Percentiles rank a stretch among this genome's conserved stretches.
Conservation (phyloP, 768 basidiomycete species). For the Suillus luteus region DNA sequence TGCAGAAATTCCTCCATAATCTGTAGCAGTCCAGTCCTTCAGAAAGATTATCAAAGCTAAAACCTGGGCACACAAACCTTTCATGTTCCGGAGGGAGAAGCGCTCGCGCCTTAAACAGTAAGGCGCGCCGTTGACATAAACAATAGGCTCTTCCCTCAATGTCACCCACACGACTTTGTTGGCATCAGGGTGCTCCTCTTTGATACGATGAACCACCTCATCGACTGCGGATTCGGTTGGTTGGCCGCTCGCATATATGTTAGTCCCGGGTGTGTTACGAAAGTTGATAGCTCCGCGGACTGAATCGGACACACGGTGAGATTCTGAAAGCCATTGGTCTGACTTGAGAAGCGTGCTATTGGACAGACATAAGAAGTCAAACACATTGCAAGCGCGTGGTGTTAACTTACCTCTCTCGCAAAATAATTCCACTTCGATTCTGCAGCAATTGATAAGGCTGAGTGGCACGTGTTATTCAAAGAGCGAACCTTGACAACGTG, state of each 20-base stretch:
- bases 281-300: conserved; percentile 96
- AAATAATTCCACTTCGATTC: conserved; percentile 92
- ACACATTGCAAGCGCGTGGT: conserved; percentile 9
- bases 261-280: conserved; percentile 76
- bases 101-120: conserved; percentile 87
- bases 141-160: conserved; percentile 88
- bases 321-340: conserved; percentile 85
- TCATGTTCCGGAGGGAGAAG: conserved; percentile 92
- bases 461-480: neutral
- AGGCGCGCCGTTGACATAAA: conserved; percentile 90
- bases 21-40: conserved; percentile 38
- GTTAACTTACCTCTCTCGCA: conserved; percentile 74
- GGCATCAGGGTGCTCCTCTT: conserved; percentile 57
- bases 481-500: conserved; percentile 81
- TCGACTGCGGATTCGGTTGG: conserved; percentile 86
- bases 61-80: conserved; percentile 49
- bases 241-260: conserved; percentile 92
- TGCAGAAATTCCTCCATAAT: conserved; percentile 94
- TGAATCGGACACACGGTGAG: conserved; percentile 60
- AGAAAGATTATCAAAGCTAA: conserved; percentile 2
- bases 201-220: conserved; percentile 70
- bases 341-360: conserved; percentile 84
- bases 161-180: conserved; percentile 85
- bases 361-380: conserved; percentile 7
- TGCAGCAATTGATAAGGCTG: conserved; percentile 32